Evolutionary conservation across 2,329 filamentous ascomycete genomes (phyloP).

Genomic region (Pseudogymnoascus sp.): DNA sequence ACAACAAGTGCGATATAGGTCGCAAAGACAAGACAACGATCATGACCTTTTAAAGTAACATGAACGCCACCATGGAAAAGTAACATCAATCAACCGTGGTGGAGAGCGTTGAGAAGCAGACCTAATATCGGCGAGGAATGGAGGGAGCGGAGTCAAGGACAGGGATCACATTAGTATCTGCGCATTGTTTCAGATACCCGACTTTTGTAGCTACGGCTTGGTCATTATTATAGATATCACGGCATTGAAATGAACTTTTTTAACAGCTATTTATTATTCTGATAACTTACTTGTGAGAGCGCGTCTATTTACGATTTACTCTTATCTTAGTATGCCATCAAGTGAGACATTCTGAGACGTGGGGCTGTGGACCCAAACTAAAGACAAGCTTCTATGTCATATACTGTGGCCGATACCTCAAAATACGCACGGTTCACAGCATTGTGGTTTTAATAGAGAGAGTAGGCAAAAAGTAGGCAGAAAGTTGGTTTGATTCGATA

Average conservation of each 20-base stretch:
- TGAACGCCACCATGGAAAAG: neutral
- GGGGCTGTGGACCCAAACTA: conserved; percentile 3
- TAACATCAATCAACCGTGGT: neutral
- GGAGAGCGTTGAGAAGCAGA: neutral
- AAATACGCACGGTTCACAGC: neutral
- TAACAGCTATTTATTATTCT: neutral
- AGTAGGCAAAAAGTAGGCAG: conserved; percentile 4
- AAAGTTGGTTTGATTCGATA: conserved; percentile 3
- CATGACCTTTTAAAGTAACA: neutral
- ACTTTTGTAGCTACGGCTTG: neutral
- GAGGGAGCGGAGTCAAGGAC: conserved; percentile 2
- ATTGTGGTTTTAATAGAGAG: neutral
- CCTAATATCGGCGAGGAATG: neutral
- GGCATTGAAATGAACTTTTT: conserved; percentile 4
- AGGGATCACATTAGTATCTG: neutral
- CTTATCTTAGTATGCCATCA: neutral
- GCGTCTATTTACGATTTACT: neutral
- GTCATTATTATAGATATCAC: conserved; percentile 6
- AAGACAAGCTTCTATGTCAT: neutral
- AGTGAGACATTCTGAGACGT: conserved; percentile 4
- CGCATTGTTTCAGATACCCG: conserved; percentile 3
- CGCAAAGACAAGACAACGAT: neutral
- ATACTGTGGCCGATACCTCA: neutral
- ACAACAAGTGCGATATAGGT: conserved; percentile 15
- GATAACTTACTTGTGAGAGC: neutral